Evolutionary conservation across 495 filamentous ascomycete genomes (phyloP), one percentile per base, ranked within the genome.

Genomic region (Annulohypoxylon bovei): DNA sequence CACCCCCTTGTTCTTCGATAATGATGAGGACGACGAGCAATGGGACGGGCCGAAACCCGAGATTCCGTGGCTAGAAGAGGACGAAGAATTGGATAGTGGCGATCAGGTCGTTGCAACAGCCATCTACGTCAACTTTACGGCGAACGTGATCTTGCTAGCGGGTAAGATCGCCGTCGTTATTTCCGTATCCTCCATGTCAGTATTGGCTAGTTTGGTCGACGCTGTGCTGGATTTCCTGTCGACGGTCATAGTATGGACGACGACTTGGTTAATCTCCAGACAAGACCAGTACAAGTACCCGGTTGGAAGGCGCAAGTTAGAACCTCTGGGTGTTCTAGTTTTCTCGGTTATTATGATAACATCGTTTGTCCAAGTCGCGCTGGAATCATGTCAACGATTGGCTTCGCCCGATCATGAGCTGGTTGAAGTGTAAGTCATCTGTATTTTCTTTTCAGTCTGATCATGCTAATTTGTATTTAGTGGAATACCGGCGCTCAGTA

Each of bases 171-270:
- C 85, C 54, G 93, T 95, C 22, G 89, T 93, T 47, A 70, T 90
- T 6, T 85, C 93, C 58, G 94, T 93, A 0, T 92, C 85, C 37
- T 97, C 93, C 14, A 87, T 98, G 61, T 97, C 93, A 4, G 92
- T 98, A 12, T 84, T 98, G 11, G 94, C 94, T 14, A 92, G 89
- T 71, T 85, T 98, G 61, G 94, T 98, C 1, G 94, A 98, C 73
- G 93, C 92, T 2, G 88, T 91, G 0, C 84, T 98, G 12, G 94
- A 98, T 73, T 96, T 97, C 72, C 81, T 98, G 40, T 91, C 88
- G 37, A 98, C 93, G 0, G 89, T 87, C 37, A 97, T 98, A 49
- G 89, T 97, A 42, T 94, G 92, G 92, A 85, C 88, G 4, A 95
- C 93, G 0, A 92, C 92, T n/a, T 76, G 76, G 70, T 82, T 95